Base-by-base conservation (phyloP, 208 protist species). In the Naegleria lovaniensis region DNA sequence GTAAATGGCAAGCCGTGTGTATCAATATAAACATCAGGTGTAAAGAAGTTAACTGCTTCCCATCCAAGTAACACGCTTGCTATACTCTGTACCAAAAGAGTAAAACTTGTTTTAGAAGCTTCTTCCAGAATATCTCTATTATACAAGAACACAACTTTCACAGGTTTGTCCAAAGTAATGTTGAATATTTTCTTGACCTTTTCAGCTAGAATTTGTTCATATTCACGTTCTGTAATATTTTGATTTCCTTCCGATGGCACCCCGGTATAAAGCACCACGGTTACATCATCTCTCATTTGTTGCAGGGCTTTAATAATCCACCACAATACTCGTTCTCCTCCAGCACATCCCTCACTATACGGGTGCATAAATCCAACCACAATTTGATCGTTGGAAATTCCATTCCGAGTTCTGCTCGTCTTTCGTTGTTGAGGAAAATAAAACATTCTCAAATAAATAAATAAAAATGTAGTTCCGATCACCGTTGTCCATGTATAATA, bases 281-380 rank as follows among this genome's bases (percentile, higher is more conserved):
- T 89, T 7, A 89, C 90, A 13, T 90, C 83, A 3, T 90, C 85
- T 84, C 96, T 94, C 0, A 93, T 89, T n/a, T 91, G 38, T 92
- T 96, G 94, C 67, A 97, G n/a, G 25, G 92, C 93, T 7, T 93
- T 90, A 38, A 99, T 90, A 0, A 94, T 93, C 6, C 95, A 93
- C 98, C 98, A 99, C 88, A 99, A 90, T 52, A 99, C 98, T 11
- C 97, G 94, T 94, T 99, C 98, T 2, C 98, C 98, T 39, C 98
- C 98, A 11, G 98, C 98, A 58, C 97, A 97, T 52, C 95, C 96
- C 25, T 96, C 97, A 75, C 97, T 93, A 52, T 96, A 94, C 13
- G 96, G 94, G 93, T 98, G 97, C 33, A 98, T 93, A 91, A 98
- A 98, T 22, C 95, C 96, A n/a, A 98, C 43, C 36, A 75, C 38